phyloP scores from a whole-genome alignment of 73 alveolate genomes.

The Paramecium biaurelia region DNA sequence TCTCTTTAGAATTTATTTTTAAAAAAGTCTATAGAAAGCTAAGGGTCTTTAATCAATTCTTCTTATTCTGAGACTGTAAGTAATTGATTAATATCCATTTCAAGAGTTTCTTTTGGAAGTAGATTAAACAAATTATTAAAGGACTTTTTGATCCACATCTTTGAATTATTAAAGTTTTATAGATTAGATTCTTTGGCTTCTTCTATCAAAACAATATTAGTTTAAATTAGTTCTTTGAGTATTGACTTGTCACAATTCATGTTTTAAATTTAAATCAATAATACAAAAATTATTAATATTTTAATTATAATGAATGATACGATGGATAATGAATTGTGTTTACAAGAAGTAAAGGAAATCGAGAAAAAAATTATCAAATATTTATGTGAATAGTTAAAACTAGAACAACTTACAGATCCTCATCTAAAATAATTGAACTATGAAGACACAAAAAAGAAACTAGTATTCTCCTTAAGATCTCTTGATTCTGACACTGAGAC shows the following conservation, averaged over 20 bases:
- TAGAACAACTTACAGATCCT: constrained; percentile 43
- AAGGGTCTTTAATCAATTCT: neutral
- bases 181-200: neutral
- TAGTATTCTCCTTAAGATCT: constrained; percentile 18
- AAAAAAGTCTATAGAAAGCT: neutral
- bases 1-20: neutral
- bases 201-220: neutral
- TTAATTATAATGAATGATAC: constrained; percentile 32
- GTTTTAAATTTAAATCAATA: constrained; percentile 4
- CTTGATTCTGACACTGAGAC: constrained; percentile 47
- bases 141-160: constrained; percentile 31
- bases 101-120: neutral
- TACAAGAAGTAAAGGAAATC: neutral
- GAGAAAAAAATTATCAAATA: constrained; percentile 3
- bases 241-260: neutral
- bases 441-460: neutral
- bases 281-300: neutral
- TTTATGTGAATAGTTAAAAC: neutral
- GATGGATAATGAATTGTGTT: neutral
- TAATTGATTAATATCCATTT: neutral
- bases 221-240: neutral
- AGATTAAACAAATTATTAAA: neutral
- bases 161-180: neutral
- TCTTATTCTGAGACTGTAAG: neutral
- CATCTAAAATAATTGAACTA: neutral